Base-by-base conservation (phyloP, 2,329 filamentous ascomycete genomes). In the Nemania diffusa region DNA sequence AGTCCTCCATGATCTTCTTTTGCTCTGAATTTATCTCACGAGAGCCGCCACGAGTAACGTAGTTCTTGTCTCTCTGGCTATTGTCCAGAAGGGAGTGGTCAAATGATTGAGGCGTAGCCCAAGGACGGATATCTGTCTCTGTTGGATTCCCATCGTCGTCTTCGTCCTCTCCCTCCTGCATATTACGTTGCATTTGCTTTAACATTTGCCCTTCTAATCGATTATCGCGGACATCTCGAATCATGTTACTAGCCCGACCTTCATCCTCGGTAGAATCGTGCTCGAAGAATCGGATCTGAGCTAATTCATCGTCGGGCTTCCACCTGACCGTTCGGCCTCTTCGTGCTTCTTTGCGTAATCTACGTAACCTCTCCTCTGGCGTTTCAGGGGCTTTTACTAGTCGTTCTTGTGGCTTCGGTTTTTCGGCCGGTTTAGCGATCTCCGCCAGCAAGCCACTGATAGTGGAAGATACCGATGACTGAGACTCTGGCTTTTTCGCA, bases 211-310 rank as follows among this genome's bases (percentile, higher is more conserved):
- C 90, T 74, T 92, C 92, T 5, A 88, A 89, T 57, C 89, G 88
- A 73, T 92, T 90, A 75, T 94, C 91, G 32, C 87, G 86, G 3
- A 90, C 90, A 77, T 94, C 91, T 56, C 88, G 88, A 46, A 90
- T 86, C 84, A 92, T 89, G 73, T 88, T 91, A 62, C 85, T 83
- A 61, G 88, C 86, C 62, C 91, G 85, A 60, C 89, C 90, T 64
- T 89, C 84, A 72, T 93, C 90, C 75, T 94, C 91, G 1, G 87
- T 85, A 1, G 88, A 88, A 68, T 93, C 90, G 73, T 92, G 91
- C 62, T 89, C 88, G 79, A 94, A 94, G 57, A 90, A 81, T 69
- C 87, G 87, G 62, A 93, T 82, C 71, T 92, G 83, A 1, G 89
- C 89, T 32, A 95, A 83, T 32, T 88, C 86, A 20, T 85, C 81